Evolutionary conservation across 441 rosid species (phyloP).

Genomic region (Croton laevigatus): DNA sequence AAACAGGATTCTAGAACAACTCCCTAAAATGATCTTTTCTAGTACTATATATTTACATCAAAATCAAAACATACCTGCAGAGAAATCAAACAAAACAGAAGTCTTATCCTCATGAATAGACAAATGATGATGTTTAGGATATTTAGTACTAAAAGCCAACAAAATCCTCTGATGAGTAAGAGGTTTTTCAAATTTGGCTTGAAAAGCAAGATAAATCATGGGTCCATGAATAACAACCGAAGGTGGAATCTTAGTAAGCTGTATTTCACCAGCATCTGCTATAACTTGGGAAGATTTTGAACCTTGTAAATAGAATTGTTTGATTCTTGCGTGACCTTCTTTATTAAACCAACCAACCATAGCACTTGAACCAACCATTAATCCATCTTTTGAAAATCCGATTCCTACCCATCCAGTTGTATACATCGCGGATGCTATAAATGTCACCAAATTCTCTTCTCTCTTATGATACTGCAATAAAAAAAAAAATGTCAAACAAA

Average conservation of each 20-base stretch:
- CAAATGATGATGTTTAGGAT: slow-evolving; percentile 54
- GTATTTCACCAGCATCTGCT: slow-evolving; percentile 73
- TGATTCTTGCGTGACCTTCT: slow-evolving; percentile 71
- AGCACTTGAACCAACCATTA: slow-evolving; percentile 90
- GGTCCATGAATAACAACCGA: slow-evolving; percentile 74
- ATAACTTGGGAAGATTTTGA: slow-evolving; percentile 54
- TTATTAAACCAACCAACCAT: slow-evolving; percentile 87
- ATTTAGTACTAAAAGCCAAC: slow-evolving; percentile 59
- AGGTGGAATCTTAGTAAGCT: slow-evolving; percentile 64
- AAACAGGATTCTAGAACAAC: too few relatives aligned
- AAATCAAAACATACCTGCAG: slow-evolving; percentile 42
- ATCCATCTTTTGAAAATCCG: slow-evolving; percentile 83
- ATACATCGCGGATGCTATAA: slow-evolving; percentile 66
- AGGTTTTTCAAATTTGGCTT: slow-evolving; percentile 50
- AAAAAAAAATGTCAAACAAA: neutral
- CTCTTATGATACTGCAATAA: slow-evolving; percentile 59
- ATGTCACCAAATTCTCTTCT: slow-evolving; percentile 63
- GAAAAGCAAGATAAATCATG: slow-evolving; percentile 74
- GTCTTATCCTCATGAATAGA: slow-evolving; percentile 71
- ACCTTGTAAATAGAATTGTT: slow-evolving; percentile 77
- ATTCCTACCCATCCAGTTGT: slow-evolving; percentile 95
- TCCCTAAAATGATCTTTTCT: too few relatives aligned
- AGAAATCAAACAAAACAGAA: slow-evolving; percentile 63
- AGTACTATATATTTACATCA: too few relatives aligned
- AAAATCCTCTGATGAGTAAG: slow-evolving; percentile 58